phyloP scores from a whole-genome alignment of 1,139 yeast genomes.

The Magnusiomyces sp. region DNA sequence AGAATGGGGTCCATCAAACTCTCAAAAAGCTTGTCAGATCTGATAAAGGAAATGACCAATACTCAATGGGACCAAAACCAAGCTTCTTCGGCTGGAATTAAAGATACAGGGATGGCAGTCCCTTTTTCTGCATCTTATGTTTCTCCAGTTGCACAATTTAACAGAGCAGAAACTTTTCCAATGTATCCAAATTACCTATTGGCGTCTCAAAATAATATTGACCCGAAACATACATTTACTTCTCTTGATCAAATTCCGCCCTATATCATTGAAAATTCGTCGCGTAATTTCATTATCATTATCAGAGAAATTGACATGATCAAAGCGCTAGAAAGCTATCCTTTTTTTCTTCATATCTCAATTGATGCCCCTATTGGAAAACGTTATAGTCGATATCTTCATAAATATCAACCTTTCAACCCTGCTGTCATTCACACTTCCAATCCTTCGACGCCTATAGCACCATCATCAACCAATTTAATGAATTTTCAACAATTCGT shows the following conservation, averaged over 20 bases:
- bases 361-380: slow-evolving; percentile 64
- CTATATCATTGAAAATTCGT: no score
- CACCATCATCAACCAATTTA: no score
- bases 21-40: background rate
- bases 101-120: background rate
- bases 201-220: no score
- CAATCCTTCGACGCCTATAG: no score
- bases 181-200: no score
- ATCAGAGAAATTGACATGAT: background rate
- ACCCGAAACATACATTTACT: no score
- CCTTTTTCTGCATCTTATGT: no score
- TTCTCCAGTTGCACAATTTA: no score
- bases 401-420: no score
- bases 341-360: slow-evolving; percentile 75
- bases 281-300: background rate
- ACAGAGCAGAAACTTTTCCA: no score
- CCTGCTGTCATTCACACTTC: no score
- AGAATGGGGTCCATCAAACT: background rate
- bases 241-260: no score
- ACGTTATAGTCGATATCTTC: slow-evolving; percentile 40
- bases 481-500: slow-evolving; percentile 34
- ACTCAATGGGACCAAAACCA: background rate
- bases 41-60: background rate
- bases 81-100: background rate
- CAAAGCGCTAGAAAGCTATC: slow-evolving; percentile 27